Evolutionary conservation across 768 basidiomycete genomes (phyloP), one percentile per base, ranked within the genome.

Genomic region (Leccinellum albellum): DNA sequence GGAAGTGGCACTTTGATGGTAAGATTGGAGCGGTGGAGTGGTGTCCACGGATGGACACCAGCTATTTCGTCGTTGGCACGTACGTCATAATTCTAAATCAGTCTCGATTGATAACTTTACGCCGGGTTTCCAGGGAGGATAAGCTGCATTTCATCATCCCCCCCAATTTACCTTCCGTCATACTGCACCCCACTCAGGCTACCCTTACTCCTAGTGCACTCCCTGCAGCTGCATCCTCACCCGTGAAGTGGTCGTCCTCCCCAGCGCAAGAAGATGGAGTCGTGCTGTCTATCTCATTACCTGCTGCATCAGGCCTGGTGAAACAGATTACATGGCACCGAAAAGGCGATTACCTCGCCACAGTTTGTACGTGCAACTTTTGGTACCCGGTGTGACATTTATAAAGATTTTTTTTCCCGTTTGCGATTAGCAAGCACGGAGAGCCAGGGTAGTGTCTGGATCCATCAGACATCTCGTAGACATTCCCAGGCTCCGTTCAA

Each of bases 401-500:
- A 29, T 55, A 29, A 61, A 56, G 15, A 59, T 60, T 50, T 56
- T 47, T 56, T 56, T n/a, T 28, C 23, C 6, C 10, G 21, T 49
- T 40, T 40, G 40, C n/a, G 40, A 17, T 62, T 60, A 89, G 87
- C 87, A 15, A 82, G 76, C 63, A 80, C 78, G 61, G 89, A 86
- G 50, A 81, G 79, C 32, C 89, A 92, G 68, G 87, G 89, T 33
- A 84, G 86, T 46, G 91, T 98, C 28, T 94, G 96, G 85, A 97
- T 99, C 51, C 97, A 99, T 69, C 97, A 99, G 69, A 71, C 97
- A 17, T 88, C 91, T 28, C 88, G 90, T 58, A 86, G 94, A 69
- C 90, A 97, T 72, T 98, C 96, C 4, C 97, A 99, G 74, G 92
- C 94, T 5, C 97, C 97, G 12, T 98, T 99, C 85, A 94, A 89